phyloP scores from a whole-genome alignment of 2,329 filamentous ascomycete genomes.

The Apiospora kogelbergensis region DNA sequence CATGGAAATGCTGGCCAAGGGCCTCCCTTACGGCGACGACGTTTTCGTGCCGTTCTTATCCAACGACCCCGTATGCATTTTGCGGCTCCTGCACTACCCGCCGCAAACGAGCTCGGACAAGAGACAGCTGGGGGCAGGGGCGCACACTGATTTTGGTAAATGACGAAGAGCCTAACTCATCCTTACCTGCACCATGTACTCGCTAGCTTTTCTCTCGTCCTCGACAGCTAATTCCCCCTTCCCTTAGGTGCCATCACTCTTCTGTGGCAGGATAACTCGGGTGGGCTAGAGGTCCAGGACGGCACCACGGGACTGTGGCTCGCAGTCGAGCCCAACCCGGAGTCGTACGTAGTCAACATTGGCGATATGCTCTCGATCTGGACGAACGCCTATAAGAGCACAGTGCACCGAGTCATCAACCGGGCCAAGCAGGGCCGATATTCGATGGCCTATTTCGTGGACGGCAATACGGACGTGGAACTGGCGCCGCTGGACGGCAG shows the following conservation, averaged over 20 bases:
- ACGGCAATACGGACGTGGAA: slow-evolving; percentile 25
- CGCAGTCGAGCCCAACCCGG: slow-evolving; percentile 19
- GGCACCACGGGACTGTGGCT: slow-evolving; percentile 17
- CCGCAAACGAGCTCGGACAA: slow-evolving; percentile 19
- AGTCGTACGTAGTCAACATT: slow-evolving; percentile 24
- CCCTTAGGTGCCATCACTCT: slow-evolving; percentile 24
- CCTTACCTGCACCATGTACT: not conserved
- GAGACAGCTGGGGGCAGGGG: slow-evolving; percentile 23
- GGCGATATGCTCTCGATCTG: slow-evolving; percentile 25
- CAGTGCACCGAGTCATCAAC: slow-evolving; percentile 25
- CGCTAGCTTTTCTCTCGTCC: not conserved
- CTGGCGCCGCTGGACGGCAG: slow-evolving; percentile 33
- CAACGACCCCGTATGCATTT: slow-evolving; percentile 22
- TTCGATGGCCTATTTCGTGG: slow-evolving; percentile 25
- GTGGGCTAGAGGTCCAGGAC: slow-evolving; percentile 23
- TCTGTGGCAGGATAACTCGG: slow-evolving; percentile 22
- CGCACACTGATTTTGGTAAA: slow-evolving; percentile 26
- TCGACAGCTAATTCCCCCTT: not conserved
- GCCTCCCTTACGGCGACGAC: slow-evolving; percentile 21
- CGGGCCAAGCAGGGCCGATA: slow-evolving; percentile 19
- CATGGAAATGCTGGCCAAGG: slow-evolving; percentile 23
- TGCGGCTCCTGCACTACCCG: slow-evolving; percentile 24
- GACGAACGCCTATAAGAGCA: slow-evolving; percentile 23
- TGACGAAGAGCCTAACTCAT: not conserved
- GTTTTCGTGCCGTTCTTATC: slow-evolving; percentile 23